Evolutionary conservation across 306 rosid genomes (phyloP).

Genomic region (Cucurbita pepo): DNA sequence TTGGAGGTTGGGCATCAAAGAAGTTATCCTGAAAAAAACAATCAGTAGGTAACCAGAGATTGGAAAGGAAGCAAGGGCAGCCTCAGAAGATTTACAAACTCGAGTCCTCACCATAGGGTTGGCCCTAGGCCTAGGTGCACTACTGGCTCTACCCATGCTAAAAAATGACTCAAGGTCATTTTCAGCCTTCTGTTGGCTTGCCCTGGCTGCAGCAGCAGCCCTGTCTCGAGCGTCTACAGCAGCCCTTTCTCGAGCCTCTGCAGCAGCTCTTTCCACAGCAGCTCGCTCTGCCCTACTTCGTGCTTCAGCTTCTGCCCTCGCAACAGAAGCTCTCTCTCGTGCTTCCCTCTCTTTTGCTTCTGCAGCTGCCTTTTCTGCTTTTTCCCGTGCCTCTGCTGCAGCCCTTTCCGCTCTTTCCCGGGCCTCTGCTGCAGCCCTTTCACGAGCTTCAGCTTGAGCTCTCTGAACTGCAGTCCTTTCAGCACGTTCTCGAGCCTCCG

Average conservation of each 20-base stretch:
- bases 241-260: slow-evolving; percentile 77
- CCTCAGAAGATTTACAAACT: slow-evolving; percentile 9
- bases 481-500: slow-evolving; percentile 93
- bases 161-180: slow-evolving; percentile 80
- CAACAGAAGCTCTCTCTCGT: slow-evolving; percentile 21
- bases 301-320: slow-evolving; percentile 48
- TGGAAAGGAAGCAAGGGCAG: background rate
- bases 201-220: slow-evolving; percentile 71
- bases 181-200: slow-evolving; percentile 62
- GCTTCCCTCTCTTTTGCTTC: slow-evolving; percentile 31
- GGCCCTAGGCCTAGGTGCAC: slow-evolving; percentile 86
- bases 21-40: slow-evolving; percentile 30
- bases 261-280: slow-evolving; percentile 72
- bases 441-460: slow-evolving; percentile 94
- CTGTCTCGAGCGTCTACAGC: slow-evolving; percentile 56
- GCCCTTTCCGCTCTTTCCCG: slow-evolving; percentile 79
- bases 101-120: slow-evolving; percentile 48
- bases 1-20: slow-evolving; percentile 54
- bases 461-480: slow-evolving; percentile 96
- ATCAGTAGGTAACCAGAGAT: background rate
- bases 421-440: slow-evolving; percentile 88
- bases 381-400: slow-evolving; percentile 69
- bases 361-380: slow-evolving; percentile 39
- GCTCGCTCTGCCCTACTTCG: slow-evolving; percentile 69
- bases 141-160: slow-evolving; percentile 54